phyloP scores from a whole-genome alignment of 257 asterid species.

The Plantago elongata region DNA sequence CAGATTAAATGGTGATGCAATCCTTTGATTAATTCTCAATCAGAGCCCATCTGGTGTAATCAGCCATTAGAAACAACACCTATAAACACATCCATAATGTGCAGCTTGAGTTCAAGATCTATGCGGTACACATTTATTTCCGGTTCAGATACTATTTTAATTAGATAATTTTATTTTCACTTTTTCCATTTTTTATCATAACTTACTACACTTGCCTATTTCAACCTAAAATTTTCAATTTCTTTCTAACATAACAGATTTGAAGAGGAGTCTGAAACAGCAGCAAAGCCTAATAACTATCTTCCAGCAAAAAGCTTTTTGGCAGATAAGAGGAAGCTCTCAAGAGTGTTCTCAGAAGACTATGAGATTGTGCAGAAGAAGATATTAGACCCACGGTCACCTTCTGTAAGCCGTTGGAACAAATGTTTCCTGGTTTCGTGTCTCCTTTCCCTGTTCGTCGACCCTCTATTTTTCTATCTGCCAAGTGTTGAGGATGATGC shows the following conservation, averaged over 20 bases:
- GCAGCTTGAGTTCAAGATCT: not conserved
- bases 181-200: no score
- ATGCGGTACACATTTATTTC: not conserved
- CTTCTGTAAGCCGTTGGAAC: slow-evolving; percentile 45
- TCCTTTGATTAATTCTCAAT: not conserved
- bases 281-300: slow-evolving; percentile 5
- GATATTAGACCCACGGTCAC: slow-evolving; percentile 61
- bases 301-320: slow-evolving; percentile 12
- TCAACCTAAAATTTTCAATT: no score
- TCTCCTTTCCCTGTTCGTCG: slow-evolving; percentile 55
- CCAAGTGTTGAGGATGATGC: slow-evolving; percentile 39
- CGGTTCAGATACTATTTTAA: not conserved
- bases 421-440: slow-evolving; percentile 44
- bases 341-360: slow-evolving; percentile 64
- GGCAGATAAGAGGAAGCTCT: slow-evolving; percentile 45
- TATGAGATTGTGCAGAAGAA: slow-evolving; percentile 40
- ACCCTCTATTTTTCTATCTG: slow-evolving; percentile 60
- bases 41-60: not conserved
- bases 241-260: no score
- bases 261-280: slow-evolving; percentile 31
- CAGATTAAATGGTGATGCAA: not conserved
- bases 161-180: no score
- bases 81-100: not conserved
- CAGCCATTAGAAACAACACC: no score
- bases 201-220: no score